Conservation (phyloP, 805 yeast genomes). For the Maudiozyma barnettii region DNA sequence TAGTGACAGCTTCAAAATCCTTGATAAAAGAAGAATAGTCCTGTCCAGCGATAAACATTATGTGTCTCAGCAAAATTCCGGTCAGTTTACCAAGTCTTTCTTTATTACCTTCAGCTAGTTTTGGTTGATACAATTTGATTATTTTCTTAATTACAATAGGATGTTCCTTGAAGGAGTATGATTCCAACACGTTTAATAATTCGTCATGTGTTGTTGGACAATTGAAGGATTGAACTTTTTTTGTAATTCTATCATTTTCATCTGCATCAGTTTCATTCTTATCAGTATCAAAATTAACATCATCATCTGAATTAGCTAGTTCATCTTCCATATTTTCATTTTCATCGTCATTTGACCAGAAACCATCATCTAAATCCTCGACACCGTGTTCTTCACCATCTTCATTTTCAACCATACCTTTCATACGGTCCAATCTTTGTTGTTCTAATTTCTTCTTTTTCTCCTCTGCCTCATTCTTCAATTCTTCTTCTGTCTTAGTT, state of each 20-base stretch:
- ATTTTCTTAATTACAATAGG: slow-evolving; percentile 44
- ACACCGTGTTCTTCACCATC: slow-evolving; percentile 41
- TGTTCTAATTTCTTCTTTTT: slow-evolving; percentile 53
- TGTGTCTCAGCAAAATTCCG: slow-evolving; percentile 53
- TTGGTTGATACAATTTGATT: slow-evolving; percentile 58
- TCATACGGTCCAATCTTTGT: slow-evolving; percentile 66
- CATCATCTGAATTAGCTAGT: slow-evolving; percentile 36
- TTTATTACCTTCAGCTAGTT: slow-evolving; percentile 73
- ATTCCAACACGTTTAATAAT: slow-evolving; percentile 30
- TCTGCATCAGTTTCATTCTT: slow-evolving; percentile 22
- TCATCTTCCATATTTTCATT: slow-evolving; percentile 28
- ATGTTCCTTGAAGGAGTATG: slow-evolving; percentile 34
- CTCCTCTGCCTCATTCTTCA: slow-evolving; percentile 50
- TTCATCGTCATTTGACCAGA: slow-evolving; percentile 53
- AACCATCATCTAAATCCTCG: slow-evolving; percentile 61
- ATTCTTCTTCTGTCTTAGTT: slow-evolving; percentile 69
- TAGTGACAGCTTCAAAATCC: slow-evolving; percentile 31
- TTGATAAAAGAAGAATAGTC: slow-evolving; percentile 28
- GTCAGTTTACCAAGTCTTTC: slow-evolving; percentile 58
- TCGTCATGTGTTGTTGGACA: slow-evolving; percentile 46
- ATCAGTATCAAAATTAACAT: slow-evolving; percentile 29
- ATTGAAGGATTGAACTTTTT: slow-evolving; percentile 12
- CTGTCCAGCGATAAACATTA: slow-evolving; percentile 40
- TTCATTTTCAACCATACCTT: slow-evolving; percentile 45
- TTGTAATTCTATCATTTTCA: background rate